Evolutionary conservation across 1,284 basidiomycete species (phyloP).

Genomic region (Stygiomarasmius scandens): DNA sequence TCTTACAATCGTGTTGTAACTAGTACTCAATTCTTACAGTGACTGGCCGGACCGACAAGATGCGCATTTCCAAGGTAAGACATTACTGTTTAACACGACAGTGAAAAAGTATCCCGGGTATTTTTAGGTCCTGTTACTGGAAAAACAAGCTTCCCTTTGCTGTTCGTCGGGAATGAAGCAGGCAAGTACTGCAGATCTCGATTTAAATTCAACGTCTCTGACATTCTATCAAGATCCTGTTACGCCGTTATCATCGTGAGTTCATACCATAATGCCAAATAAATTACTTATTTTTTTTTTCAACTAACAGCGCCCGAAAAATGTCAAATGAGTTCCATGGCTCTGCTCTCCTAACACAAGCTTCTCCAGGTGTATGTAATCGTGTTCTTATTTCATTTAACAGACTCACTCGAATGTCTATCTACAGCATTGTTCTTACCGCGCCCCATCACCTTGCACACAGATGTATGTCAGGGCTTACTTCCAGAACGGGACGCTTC

Average conservation of each 20-base stretch:
- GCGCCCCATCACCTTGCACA: constrained; percentile 15
- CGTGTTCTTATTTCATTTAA: not conserved
- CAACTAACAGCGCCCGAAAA: constrained; percentile 4
- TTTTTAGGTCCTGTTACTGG: constrained; percentile 12
- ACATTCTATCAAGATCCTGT: constrained; percentile 5
- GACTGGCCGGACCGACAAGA: constrained; percentile 19
- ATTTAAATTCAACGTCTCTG: not conserved
- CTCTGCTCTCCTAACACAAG: constrained; percentile 15
- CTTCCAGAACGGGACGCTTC: constrained; percentile 15
- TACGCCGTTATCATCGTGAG: constrained; percentile 4
- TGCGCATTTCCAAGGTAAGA: constrained; percentile 14
- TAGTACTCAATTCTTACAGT: not conserved
- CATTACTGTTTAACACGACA: no score
- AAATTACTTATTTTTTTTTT: not conserved
- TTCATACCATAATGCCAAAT: not conserved
- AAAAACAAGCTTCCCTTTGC: constrained; percentile 17
- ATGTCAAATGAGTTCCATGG: constrained; percentile 13
- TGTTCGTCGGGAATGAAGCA: constrained; percentile 16
- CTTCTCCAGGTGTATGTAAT: constrained; percentile 12
- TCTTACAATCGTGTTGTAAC: not conserved
- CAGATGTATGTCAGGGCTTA: constrained; percentile 10
- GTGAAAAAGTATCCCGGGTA: no score
- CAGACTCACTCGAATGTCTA: not conserved
- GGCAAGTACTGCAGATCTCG: constrained; percentile 2
- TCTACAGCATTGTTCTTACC: constrained; percentile 14